phyloP scores from a whole-genome alignment of 2,329 filamentous ascomycete species.

The Alternaria atra region DNA sequence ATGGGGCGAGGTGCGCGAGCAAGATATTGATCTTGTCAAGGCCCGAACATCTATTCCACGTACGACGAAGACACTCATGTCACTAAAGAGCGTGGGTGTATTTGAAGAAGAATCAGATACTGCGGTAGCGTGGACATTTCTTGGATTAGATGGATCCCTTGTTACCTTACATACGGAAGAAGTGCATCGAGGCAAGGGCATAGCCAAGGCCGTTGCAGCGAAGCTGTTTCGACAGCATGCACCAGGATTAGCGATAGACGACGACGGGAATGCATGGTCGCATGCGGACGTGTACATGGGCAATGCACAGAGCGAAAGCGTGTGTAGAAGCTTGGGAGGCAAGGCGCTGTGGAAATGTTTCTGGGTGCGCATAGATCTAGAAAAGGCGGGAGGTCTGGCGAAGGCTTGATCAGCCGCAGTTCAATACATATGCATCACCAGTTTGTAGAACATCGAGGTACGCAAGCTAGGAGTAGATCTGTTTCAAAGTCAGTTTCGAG shows the following conservation, averaged over 20 bases:
- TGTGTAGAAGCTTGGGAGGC: conserved; percentile 70
- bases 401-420: conserved; percentile 6
- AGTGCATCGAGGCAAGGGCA: conserved; percentile 66
- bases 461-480: conserved; percentile 21
- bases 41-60: conserved; percentile 62
- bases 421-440: conserved; percentile 3
- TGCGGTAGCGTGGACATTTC: conserved; percentile 71
- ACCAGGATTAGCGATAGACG: conserved; percentile 41
- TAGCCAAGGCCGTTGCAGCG: conserved; percentile 69
- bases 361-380: conserved; percentile 63
- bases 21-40: conserved; percentile 65
- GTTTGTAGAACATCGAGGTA: not conserved
- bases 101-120: conserved; percentile 56
- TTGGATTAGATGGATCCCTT: conserved; percentile 69
- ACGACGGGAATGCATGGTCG: conserved; percentile 60
- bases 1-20: conserved; percentile 64
- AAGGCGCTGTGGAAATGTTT: conserved; percentile 64
- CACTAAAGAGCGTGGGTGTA: conserved; percentile 53
- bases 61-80: conserved; percentile 57
- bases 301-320: conserved; percentile 68
- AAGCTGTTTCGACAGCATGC: conserved; percentile 64
- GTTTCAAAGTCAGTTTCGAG: conserved; percentile 31
- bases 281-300: conserved; percentile 71
- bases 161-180: conserved; percentile 69
- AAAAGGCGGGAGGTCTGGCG: conserved; percentile 30